Conservation (phyloP, 2,329 filamentous ascomycete species). For the Cladosporium sp. region DNA sequence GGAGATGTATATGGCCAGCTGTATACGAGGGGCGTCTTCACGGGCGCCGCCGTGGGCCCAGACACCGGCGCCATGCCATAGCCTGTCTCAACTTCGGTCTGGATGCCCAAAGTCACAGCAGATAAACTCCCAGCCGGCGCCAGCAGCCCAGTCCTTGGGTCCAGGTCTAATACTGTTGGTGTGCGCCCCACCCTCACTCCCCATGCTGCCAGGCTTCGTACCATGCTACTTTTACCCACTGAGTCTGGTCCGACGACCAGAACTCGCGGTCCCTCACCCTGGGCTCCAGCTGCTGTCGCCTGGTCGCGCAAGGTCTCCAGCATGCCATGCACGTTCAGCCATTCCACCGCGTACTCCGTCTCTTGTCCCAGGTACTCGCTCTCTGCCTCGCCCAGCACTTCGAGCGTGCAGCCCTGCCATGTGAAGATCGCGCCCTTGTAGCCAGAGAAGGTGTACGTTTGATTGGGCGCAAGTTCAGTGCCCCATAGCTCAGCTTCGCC, state of each 20-base stretch:
- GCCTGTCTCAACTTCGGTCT: conserved; percentile 79
- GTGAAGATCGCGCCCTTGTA: conserved; percentile 87
- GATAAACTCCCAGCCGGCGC: conserved; percentile 71
- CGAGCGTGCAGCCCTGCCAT: conserved; percentile 85
- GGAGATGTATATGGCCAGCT: conserved; percentile 76
- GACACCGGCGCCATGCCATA: conserved; percentile 91
- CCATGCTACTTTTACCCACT: conserved; percentile 64
- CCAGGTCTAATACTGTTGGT: conserved; percentile 78
- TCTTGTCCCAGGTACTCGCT: conserved; percentile 72
- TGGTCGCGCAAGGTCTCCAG: conserved; percentile 71
- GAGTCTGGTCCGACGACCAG: conserved; percentile 77
- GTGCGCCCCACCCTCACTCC: conserved; percentile 80
- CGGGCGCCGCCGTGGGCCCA: conserved; percentile 81
- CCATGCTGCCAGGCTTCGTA: conserved; percentile 66
- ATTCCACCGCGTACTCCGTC: conserved; percentile 71
- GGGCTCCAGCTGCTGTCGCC: conserved; percentile 39
- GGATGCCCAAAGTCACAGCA: conserved; percentile 80
- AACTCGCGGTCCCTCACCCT: conserved; percentile 68
- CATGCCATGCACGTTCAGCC: conserved; percentile 84
- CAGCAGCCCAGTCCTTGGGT: conserved; percentile 67
- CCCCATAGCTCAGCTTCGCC: conserved; percentile 94
- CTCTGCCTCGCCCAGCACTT: conserved; percentile 70
- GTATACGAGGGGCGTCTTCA: conserved; percentile 89
- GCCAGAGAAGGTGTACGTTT: conserved; percentile 77
- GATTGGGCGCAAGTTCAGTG: conserved; percentile 81